phyloP scores from a whole-genome alignment of 495 filamentous ascomycete species.

The Neurospora pannonica region DNA sequence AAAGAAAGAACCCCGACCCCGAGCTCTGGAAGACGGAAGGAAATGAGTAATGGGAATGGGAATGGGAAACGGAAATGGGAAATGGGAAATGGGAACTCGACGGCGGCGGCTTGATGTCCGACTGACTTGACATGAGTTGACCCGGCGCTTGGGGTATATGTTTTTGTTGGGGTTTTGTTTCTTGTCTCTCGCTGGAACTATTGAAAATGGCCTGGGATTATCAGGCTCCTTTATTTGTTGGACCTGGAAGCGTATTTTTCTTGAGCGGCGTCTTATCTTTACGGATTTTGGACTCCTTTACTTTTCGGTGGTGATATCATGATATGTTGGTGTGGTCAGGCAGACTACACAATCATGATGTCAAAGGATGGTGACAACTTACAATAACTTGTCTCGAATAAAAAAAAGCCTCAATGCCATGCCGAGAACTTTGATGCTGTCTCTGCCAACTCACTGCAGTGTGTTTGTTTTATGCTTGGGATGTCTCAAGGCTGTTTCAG shows the following conservation, averaged over 20 bases:
- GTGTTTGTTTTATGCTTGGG: not conserved
- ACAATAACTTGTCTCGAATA: not conserved
- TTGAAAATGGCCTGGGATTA: not conserved
- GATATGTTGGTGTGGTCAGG: not conserved
- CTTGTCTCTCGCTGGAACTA: not conserved
- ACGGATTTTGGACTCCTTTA: not conserved
- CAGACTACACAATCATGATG: not conserved
- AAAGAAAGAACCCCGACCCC: not conserved
- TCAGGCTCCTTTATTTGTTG: not conserved
- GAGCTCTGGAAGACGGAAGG: not conserved
- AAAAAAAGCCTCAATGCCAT: not conserved
- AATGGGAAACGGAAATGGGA: not conserved
- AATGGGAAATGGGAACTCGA: not conserved
- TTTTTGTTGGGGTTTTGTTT: not conserved
- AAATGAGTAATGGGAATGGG: not conserved
- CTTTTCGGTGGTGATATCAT: not conserved
- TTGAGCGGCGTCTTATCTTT: not conserved
- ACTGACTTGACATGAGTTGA: not conserved
- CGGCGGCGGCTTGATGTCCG: not conserved
- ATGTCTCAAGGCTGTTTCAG: not conserved
- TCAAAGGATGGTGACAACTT: not conserved
- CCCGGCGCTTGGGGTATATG: not conserved
- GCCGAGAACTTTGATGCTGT: not conserved
- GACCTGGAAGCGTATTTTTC: not conserved
- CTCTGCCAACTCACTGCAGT: not conserved